A percentile compares a stretch with the other conserved stretches of the same genome.
These are phyloP conservation scores for Lachnellula subtilissima DNA, from an alignment of 2,329 filamentous ascomycete genomes.

Conservation along the genomic window DNA sequence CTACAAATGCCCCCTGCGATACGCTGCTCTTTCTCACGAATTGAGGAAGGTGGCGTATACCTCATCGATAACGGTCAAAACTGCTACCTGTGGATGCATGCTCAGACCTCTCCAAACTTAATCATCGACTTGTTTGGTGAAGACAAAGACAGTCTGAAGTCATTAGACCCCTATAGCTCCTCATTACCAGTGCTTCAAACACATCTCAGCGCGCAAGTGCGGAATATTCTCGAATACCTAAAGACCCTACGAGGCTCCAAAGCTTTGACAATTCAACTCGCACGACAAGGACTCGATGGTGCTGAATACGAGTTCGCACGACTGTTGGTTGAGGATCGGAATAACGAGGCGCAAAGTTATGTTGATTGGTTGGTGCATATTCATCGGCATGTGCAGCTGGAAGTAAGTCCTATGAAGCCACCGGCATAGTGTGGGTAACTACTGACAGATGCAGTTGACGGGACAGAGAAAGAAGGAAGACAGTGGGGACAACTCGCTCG, in stretches of 20 bases:
- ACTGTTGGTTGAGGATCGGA: slow-evolving; percentile 86
- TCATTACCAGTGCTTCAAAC: slow-evolving; percentile 81
- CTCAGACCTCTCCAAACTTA: slow-evolving; percentile 87
- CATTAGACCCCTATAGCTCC: slow-evolving; percentile 75
- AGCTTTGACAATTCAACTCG: slow-evolving; percentile 82
- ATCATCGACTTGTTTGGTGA: slow-evolving; percentile 86
- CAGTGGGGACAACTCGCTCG: slow-evolving; percentile 43
- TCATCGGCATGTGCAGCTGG: slow-evolving; percentile 87
- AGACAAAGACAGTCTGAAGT: slow-evolving; percentile 64
- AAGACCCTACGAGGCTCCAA: slow-evolving; percentile 77
- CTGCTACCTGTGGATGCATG: slow-evolving; percentile 87
- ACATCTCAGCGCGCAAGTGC: slow-evolving; percentile 88
- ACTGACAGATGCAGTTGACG: slow-evolving; percentile 44
- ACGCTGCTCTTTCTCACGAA: slow-evolving; percentile 77
- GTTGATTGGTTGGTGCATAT: slow-evolving; percentile 98
- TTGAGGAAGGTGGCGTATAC: slow-evolving; percentile 92
- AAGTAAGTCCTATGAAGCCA: slow-evolving; percentile 48
- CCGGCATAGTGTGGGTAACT: not conserved
- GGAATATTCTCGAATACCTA: slow-evolving; percentile 88
- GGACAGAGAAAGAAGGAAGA: slow-evolving; percentile 70
- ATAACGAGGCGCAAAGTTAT: slow-evolving; percentile 96
- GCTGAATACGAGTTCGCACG: slow-evolving; percentile 96
- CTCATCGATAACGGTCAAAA: slow-evolving; percentile 93
- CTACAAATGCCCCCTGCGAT: slow-evolving; percentile 76
- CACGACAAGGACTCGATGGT: slow-evolving; percentile 86